A percentile compares a stretch with the other conserved stretches of the same genome.
Evolutionary conservation across 2,329 filamentous ascomycete genomes (phyloP).

Genomic region (Nigrospora osmanthi): DNA sequence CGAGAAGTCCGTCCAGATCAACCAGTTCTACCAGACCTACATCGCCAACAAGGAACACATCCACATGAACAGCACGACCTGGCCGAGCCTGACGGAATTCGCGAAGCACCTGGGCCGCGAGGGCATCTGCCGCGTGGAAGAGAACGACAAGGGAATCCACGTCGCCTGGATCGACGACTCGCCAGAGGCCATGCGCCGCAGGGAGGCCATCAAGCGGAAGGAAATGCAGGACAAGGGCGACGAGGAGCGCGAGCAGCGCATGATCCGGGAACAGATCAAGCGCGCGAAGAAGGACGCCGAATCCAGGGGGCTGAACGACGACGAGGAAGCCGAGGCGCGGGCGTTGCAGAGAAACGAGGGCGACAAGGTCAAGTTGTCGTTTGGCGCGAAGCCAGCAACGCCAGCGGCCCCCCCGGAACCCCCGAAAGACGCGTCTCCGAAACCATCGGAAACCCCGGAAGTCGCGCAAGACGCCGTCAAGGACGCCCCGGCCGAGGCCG

Average conservation of each 20-base stretch:
- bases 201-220: conserved; percentile 74
- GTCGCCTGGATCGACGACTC: conserved; percentile 90
- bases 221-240: conserved; percentile 86
- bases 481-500: conserved; percentile 3
- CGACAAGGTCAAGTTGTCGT: conserved; percentile 68
- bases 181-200: conserved; percentile 71
- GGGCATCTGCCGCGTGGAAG: conserved; percentile 83
- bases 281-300: conserved; percentile 54
- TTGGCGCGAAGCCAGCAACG: conserved; percentile 37
- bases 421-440: conserved; percentile 9
- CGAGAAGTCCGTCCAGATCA: conserved; percentile 82
- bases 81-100: conserved; percentile 83
- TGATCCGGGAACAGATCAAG: conserved; percentile 78
- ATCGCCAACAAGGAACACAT: conserved; percentile 82
- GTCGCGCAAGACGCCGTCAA: background rate
- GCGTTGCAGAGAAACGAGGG: conserved; percentile 56
- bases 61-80: conserved; percentile 91
- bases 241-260: conserved; percentile 77
- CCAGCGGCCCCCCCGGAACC: conserved; percentile 9
- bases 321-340: conserved; percentile 31
- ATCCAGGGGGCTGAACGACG: conserved; percentile 28
- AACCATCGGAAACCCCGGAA: conserved; percentile 10
- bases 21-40: conserved; percentile 93
- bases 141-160: conserved; percentile 77
- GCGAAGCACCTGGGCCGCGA: conserved; percentile 80